Base-by-base conservation (phyloP, 495 filamentous ascomycete species). In the Penicillium goetzii region DNA sequence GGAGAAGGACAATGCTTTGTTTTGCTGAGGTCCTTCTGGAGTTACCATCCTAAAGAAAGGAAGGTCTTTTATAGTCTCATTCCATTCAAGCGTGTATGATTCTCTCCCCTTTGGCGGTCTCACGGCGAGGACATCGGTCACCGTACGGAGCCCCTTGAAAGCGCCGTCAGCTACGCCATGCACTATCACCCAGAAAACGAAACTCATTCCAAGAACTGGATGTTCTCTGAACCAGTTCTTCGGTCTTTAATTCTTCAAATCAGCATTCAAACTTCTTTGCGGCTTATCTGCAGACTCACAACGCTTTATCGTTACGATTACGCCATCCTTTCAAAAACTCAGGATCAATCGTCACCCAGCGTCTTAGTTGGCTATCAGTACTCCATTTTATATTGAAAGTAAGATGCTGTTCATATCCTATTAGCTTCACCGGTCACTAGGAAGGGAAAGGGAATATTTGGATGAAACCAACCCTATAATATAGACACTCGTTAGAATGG, bases 61-160 rank as follows among this genome's bases (percentile, higher is more conserved):
- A 47, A 47, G 41, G 1, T 47, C 2, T 11, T 47, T 47, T 12
- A 19, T 12, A 19, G 3, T 47, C 41, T 47, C 17, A 47, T 47
- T 47, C 41, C 15, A 47, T 12, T 47, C 41, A 47, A 47, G 19
- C 11, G 58, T 69, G 28, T 34, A 69, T 47, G 59, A 73, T 36
- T 73, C 71, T 59, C 63, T 63, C 19, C 71, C 59, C 32, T 59
- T 60, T 14, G 64, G 64, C 7, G 61, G 66, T 47, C 52, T 64
- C 33, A 56, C 40, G 15, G 32, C 33, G 12, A 73, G 64, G 50
- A 73, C 45, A 2, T 73, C 59, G 43, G 43, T 61, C 1, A 68
- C 49, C 0, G 62, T 62, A 8, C 25, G 51, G 38, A 63, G 60
- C 4, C 66, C 68, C 51, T 71, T 74, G 34, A 74, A 74, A 14